These are phyloP conservation scores for Neurospora intermedia DNA, from an alignment of 495 filamentous ascomycete genomes.

Conservation along the genomic window DNA sequence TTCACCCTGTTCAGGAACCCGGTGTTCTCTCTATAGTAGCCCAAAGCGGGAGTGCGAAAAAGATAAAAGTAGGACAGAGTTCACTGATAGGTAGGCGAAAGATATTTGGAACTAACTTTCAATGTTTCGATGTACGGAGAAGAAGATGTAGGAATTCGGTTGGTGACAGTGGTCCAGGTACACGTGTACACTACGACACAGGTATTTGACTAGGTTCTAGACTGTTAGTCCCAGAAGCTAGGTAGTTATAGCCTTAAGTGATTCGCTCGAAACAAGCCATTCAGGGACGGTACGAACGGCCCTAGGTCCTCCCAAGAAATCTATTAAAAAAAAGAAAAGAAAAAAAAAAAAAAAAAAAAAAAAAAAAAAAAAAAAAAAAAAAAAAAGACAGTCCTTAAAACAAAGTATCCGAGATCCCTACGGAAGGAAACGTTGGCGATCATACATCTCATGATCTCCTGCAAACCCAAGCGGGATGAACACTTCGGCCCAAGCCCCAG, in stretches of 20 bases:
- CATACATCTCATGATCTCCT: not conserved
- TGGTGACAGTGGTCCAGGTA: not conserved
- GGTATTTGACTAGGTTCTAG: not conserved
- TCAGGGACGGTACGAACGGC: not conserved
- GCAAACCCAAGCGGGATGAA: not conserved
- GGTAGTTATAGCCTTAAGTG: not conserved
- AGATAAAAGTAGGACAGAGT: not conserved
- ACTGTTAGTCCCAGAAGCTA: not conserved
- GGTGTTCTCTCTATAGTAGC: too few relatives aligned
- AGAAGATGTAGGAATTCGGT: not conserved
- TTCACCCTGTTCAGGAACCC: too few relatives aligned
- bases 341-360: not conserved
- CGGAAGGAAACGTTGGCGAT: not conserved
- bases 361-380: not conserved
- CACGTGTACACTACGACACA: not conserved
- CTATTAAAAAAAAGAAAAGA: not conserved
- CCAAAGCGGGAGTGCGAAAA: not conserved
- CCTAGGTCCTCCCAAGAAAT: not conserved
- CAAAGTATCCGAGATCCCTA: not conserved
- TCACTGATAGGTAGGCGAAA: not conserved
- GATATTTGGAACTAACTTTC: not conserved
- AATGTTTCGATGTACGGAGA: not conserved
- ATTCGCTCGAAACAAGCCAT: not conserved
- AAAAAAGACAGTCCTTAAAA: not conserved
- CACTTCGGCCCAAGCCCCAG: not conserved